phyloP scores from a whole-genome alignment of 2,329 filamentous ascomycete species.

The Talaromyces sp. region DNA sequence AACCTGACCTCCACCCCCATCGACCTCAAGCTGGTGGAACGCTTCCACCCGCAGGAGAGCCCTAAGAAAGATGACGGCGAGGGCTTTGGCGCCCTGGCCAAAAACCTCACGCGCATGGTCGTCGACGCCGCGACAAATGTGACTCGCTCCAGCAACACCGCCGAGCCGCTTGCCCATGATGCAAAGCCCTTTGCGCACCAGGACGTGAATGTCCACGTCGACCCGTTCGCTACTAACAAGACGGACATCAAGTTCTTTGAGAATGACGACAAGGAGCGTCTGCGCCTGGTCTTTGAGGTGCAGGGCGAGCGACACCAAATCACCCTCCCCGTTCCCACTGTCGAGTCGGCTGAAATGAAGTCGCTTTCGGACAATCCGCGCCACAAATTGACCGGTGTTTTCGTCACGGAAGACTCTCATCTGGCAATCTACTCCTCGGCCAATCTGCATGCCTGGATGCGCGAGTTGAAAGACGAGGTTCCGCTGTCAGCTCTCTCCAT shows the following conservation, averaged over 20 bases:
- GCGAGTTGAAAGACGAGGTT: constrained; percentile 62
- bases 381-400: constrained; percentile 61
- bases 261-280: constrained; percentile 55
- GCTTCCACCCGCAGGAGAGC: constrained; percentile 56
- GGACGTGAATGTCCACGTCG: constrained; percentile 59
- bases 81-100: constrained; percentile 40
- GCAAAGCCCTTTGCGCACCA: constrained; percentile 57
- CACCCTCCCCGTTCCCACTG: constrained; percentile 62
- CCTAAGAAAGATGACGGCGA: constrained; percentile 13
- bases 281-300: constrained; percentile 69
- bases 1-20: constrained; percentile 74
- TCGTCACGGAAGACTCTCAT: constrained; percentile 51
- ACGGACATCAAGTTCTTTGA: constrained; percentile 60
- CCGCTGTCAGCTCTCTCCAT: constrained; percentile 79
- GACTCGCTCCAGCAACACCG: constrained; percentile 38
- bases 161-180: constrained; percentile 44
- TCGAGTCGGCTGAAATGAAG: constrained; percentile 57
- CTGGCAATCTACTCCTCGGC: constrained; percentile 65
- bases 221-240: constrained; percentile 61
- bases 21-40: constrained; percentile 67
- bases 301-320: constrained; percentile 64
- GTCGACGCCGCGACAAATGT: constrained; percentile 38
- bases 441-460: constrained; percentile 74
- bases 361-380: constrained; percentile 50
- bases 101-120: constrained; percentile 41